Percentiles rank a stretch among this genome's conserved stretches.
Evolutionary conservation across 768 basidiomycete species (phyloP).

Genomic region (Podaxis sp.): DNA sequence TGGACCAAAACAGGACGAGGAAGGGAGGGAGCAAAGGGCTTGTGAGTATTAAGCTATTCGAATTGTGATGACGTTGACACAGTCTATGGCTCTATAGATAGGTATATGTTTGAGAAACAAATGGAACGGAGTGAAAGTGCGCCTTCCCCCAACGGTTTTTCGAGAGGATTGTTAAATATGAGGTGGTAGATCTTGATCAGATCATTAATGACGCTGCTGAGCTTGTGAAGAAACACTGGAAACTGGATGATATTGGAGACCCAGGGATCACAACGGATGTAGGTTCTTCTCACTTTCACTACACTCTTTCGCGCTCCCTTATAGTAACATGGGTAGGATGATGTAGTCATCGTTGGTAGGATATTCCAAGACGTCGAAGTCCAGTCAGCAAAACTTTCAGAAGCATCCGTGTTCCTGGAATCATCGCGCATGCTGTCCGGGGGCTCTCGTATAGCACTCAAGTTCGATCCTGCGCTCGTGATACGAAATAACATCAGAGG

Average conservation of each 20-base stretch:
- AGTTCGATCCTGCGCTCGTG: slow-evolving; percentile 64
- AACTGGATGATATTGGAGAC: slow-evolving; percentile 74
- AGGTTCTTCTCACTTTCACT: slow-evolving; percentile 17
- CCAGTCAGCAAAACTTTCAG: slow-evolving; percentile 64
- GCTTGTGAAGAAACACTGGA: slow-evolving; percentile 67
- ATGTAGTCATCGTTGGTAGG: slow-evolving; percentile 69
- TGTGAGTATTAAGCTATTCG: slow-evolving; percentile 44
- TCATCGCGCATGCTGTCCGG: slow-evolving; percentile 74
- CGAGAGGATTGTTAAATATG: slow-evolving; percentile 5
- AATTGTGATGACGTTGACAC: neutral
- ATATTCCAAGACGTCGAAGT: slow-evolving; percentile 69
- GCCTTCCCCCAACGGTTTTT: slow-evolving; percentile 7
- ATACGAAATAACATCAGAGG: slow-evolving; percentile 65
- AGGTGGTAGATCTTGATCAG: slow-evolving; percentile 68
- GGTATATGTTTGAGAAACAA: slow-evolving; percentile 94
- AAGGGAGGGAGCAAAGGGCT: slow-evolving; percentile 44
- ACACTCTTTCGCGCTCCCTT: neutral
- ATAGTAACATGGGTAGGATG: slow-evolving; percentile 41
- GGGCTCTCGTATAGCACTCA: slow-evolving; percentile 67
- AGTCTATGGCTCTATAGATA: slow-evolving; percentile 42
- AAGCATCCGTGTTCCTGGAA: slow-evolving; percentile 76
- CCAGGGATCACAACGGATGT: slow-evolving; percentile 49
- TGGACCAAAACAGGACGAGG: slow-evolving; percentile 36
- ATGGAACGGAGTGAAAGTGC: slow-evolving; percentile 81
- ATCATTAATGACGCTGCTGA: slow-evolving; percentile 86